A percentile compares a stretch with the other conserved stretches of the same genome.
phyloP scores from a whole-genome alignment of 2,329 filamentous ascomycete species.

The Cytospora piceae region DNA sequence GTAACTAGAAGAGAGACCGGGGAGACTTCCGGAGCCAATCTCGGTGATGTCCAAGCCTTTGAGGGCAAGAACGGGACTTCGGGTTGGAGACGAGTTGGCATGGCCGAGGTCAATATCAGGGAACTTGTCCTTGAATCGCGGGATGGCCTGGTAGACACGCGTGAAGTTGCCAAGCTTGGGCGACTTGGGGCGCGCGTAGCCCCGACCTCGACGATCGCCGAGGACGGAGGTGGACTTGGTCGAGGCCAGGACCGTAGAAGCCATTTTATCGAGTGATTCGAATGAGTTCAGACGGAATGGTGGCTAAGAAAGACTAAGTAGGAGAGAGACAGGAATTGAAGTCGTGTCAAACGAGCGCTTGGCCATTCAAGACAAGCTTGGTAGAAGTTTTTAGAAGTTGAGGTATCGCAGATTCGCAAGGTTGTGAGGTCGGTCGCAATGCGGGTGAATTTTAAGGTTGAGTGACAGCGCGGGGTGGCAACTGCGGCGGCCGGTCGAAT shows the following conservation, averaged over 20 bases:
- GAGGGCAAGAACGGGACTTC: not conserved
- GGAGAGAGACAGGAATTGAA: slow-evolving; percentile 4
- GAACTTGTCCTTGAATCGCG: slow-evolving; percentile 4
- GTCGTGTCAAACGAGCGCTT: slow-evolving; percentile 11
- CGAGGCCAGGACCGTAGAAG: slow-evolving; percentile 14
- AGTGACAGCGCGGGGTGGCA: slow-evolving; percentile 5
- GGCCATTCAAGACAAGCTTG: slow-evolving; percentile 16
- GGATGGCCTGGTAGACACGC: slow-evolving; percentile 18
- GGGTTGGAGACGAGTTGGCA: not conserved
- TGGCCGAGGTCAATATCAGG: slow-evolving; percentile 4
- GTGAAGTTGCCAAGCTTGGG: slow-evolving; percentile 29
- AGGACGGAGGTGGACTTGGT: slow-evolving; percentile 19
- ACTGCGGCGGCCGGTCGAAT: not conserved
- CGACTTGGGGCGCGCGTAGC: slow-evolving; percentile 10
- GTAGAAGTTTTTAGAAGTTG: not conserved
- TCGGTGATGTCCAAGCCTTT: not conserved
- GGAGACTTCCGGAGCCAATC: not conserved
- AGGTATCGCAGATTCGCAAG: slow-evolving; percentile 9
- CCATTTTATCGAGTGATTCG: slow-evolving; percentile 11
- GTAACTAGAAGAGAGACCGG: slow-evolving; percentile 1
- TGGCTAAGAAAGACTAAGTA: slow-evolving; percentile 8
- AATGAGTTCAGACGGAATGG: slow-evolving; percentile 11
- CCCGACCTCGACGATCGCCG: slow-evolving; percentile 22
- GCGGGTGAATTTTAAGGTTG: not conserved
- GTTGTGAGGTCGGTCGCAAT: slow-evolving; percentile 13